Percentiles rank a stretch among this genome's conserved stretches.
These are phyloP conservation scores for Ophiostoma perfectum DNA, from an alignment of 2,329 filamentous ascomycete genomes.

Conservation along the genomic window DNA sequence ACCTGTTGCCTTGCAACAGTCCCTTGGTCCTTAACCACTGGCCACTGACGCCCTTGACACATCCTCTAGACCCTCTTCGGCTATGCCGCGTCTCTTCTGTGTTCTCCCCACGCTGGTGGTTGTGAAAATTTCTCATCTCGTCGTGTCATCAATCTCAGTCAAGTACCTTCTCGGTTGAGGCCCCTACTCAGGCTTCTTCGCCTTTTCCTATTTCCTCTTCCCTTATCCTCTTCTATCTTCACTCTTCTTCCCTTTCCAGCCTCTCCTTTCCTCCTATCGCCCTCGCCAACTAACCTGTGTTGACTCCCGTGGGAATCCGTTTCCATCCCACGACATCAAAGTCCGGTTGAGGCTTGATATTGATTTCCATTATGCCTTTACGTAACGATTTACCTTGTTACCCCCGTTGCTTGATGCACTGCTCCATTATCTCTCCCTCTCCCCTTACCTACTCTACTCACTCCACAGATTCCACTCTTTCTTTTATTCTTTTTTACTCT, in stretches of 20 bases:
- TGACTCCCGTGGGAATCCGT: background rate
- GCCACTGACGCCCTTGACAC: background rate
- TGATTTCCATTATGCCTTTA: background rate
- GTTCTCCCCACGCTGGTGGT: background rate
- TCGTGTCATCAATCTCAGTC: conserved; percentile 4
- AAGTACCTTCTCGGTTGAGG: background rate
- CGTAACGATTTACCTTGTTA: background rate
- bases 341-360: background rate
- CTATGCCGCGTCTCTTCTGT: background rate
- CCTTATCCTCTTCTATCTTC: background rate
- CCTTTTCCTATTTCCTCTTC: background rate
- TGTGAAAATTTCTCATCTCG: background rate
- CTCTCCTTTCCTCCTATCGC: background rate
- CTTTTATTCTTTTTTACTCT: background rate
- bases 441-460: background rate
- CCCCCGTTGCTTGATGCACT: background rate
- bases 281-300: too few species aligned
- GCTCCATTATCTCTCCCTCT: background rate
- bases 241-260: background rate
- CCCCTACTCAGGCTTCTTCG: background rate
- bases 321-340: background rate
- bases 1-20: background rate
- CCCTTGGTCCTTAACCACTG: background rate
- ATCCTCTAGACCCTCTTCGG: background rate
- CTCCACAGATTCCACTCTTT: background rate